Base-by-base conservation (phyloP, 1,139 yeast genomes). In the Candida tetrigidarum region DNA sequence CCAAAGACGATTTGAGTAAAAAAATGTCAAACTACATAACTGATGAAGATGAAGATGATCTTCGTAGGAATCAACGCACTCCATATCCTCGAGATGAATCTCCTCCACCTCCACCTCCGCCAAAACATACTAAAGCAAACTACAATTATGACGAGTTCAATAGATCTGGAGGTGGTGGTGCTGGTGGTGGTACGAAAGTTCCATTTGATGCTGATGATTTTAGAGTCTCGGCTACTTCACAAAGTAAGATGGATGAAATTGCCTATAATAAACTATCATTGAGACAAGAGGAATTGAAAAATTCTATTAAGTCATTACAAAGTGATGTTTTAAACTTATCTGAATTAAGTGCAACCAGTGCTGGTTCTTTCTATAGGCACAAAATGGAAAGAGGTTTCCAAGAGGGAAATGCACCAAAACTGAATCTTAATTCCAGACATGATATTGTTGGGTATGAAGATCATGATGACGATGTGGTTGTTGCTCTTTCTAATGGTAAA, bases 311-410 rank as follows among this genome's bases (percentile, higher is more conserved):
- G 48, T 71, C 76, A 6, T 59, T 74, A 37, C 79, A 74, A 53
- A 72, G 78, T 57, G 80, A 74, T 51, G 80, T 75, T 6, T 67
- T 75, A 51, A 75, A 74, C 49, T 59, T 74, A 48, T 77, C 83
- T 37, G 93, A 87, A 59, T 78, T 87, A 47, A 86, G 95, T 67
- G 96, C 96, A 4, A 88, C 96, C 0, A 86, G 95, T 55, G 96
- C 96, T 2, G 96, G 96, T 0, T 87, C 96, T 10, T 82, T 83
- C 50, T 81, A 83, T 43, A 78, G 96, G 56, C 93, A 89, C 59
- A 83, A 80, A 56, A 72, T 69, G 59, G 82, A 82, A 49, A 71
- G 71, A 53, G 72, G 67, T 43, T 49, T 63, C 37, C 59, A 60
- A 48, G 59, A 58, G 30, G 59, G 57, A 41, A 72, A 56, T 49